phyloP scores from a whole-genome alignment of 2,329 filamentous ascomycete genomes.

The Penicillium occitanis region DNA sequence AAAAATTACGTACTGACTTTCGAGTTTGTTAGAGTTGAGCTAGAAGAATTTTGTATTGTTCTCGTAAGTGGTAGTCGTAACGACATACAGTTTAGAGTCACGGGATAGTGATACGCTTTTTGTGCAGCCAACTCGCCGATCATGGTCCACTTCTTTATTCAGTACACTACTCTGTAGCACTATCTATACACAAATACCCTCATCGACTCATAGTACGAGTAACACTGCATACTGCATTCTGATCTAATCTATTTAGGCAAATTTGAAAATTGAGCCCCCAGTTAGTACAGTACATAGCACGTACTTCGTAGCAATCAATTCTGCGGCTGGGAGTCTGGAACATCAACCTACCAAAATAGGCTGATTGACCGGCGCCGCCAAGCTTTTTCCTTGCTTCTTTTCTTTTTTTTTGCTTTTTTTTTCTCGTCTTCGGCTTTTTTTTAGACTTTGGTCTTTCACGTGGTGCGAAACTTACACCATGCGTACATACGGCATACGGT shows the following conservation, averaged over 20 bases:
- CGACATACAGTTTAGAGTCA: background rate
- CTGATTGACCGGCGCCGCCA: slow-evolving; percentile 2
- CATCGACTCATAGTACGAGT: background rate
- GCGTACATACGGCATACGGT: background rate
- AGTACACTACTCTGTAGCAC: no score
- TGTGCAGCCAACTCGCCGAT: background rate
- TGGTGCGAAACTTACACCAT: background rate
- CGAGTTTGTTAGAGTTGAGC: background rate
- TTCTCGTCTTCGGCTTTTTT: background rate
- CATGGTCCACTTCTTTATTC: background rate
- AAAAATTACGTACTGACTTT: background rate
- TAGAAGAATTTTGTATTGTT: background rate
- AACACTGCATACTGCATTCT: background rate
- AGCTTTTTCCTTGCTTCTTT: background rate
- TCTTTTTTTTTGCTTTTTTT: background rate
- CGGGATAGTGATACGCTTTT: background rate
- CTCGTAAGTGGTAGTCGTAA: background rate
- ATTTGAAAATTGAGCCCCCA: background rate
- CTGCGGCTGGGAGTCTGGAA: background rate
- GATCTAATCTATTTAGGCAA: background rate
- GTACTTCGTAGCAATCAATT: background rate
- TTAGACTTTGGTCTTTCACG: background rate
- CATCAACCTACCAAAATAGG: background rate
- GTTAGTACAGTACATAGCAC: no score
- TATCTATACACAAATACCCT: background rate